phyloP scores from a whole-genome alignment of 768 basidiomycete species.

The Fomitopsis pulvina region DNA sequence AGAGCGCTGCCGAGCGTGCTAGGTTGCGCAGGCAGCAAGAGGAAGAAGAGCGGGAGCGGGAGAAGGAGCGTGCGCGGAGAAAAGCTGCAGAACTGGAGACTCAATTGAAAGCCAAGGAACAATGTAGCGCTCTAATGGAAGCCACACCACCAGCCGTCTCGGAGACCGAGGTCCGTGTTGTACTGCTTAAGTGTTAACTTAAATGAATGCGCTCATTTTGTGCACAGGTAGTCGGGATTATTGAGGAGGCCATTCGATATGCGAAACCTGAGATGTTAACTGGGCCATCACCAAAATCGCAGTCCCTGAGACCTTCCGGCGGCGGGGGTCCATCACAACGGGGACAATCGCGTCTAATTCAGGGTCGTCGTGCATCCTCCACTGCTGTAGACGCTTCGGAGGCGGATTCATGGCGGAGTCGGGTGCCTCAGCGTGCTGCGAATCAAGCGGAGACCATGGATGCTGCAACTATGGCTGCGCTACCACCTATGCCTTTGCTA shows the following conservation, averaged over 20 bases:
- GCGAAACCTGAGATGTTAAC: neutral
- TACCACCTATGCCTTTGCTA: constrained; percentile 23
- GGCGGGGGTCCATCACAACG: too few relatives aligned
- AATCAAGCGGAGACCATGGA: constrained; percentile 19
- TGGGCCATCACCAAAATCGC: neutral
- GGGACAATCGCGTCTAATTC: constrained; percentile 20
- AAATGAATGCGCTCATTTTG: constrained; percentile 19
- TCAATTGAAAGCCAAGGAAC: constrained; percentile 41
- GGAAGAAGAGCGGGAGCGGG: constrained; percentile 75
- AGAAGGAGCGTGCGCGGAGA: constrained; percentile 70
- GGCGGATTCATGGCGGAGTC: constrained; percentile 64
- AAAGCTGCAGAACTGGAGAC: constrained; percentile 77
- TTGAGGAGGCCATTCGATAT: constrained; percentile 40
- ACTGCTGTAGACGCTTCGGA: constrained; percentile 19
- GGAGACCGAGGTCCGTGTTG: constrained; percentile 15
- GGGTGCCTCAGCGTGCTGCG: constrained; percentile 29
- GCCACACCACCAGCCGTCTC: neutral
- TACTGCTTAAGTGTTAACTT: neutral
- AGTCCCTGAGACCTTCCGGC: too few relatives aligned
- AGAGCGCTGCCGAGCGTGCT: constrained; percentile 77
- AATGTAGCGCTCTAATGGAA: constrained; percentile 9
- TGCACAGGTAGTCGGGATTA: constrained; percentile 34
- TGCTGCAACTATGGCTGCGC: constrained; percentile 21
- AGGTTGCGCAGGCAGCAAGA: constrained; percentile 74
- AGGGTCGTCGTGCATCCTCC: constrained; percentile 19